Evolutionary conservation across 2,329 filamentous ascomycete species (phyloP), one percentile per base, ranked within the genome.

Genomic region (Phyllosticta citribraziliensis): DNA sequence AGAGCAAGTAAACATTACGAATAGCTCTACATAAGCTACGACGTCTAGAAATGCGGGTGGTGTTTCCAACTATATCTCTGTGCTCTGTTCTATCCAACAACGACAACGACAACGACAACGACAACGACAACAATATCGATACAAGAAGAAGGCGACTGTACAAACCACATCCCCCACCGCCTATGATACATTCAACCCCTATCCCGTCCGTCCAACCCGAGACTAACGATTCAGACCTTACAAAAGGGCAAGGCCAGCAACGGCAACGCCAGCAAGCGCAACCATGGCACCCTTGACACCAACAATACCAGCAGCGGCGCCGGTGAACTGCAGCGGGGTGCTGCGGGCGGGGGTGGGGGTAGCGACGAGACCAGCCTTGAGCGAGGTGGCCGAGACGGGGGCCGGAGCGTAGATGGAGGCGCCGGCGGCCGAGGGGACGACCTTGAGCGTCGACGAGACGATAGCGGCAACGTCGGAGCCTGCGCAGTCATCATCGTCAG

Each of bases 221-320:
- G 12, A 47, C 11, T 17, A n/a, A 47, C 35, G 3, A 47, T 14
- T 25, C 25, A 30, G 27, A 30, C 22, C 54, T 63, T 66, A 68
- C 63, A 68, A 63, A 62, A 67, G 59, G 24, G 62, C 65, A 14
- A 67, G 50, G 3, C 65, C 66, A 27, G 65, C 60, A 57, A 61
- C 61, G 24, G 64, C 61, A 4, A 55, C 57, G 27, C 57, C 57
- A 17, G 57, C 57, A 47, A 47, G 40, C 12, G 40, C 40, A 19
- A 47, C 40, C 14, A n/a, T n/a, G 17, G 40, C 40, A 14, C 40
- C 40, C 40, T 47, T 47, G 40, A 40, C 57, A 17, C 52, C 35
- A 17, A 47, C 62, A 24, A 58, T 55, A 51, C 56, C 61, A 19
- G 35, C 61, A 5, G 66, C 66, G 2, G 66, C 66, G 55, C 66